Conservation (phyloP, 257 asterid species). For the Nicotiana obtusifolia region DNA sequence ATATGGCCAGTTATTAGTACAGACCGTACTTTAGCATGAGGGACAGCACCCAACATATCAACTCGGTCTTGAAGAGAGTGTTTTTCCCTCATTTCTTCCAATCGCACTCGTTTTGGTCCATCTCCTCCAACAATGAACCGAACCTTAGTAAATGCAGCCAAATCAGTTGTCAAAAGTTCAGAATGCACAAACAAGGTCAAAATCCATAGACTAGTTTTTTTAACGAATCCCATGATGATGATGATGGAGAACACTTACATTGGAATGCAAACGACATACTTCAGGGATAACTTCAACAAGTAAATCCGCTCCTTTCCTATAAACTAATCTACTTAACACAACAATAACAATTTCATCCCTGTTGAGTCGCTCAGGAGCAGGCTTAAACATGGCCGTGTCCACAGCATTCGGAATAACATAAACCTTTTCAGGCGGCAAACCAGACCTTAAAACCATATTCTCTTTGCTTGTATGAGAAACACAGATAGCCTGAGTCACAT, state of each 20-base stretch:
- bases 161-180: slow-evolving; percentile 2
- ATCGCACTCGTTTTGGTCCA: slow-evolving; percentile 94
- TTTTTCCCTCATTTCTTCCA: slow-evolving; percentile 98
- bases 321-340: slow-evolving; percentile 91
- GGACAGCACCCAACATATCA: slow-evolving; percentile 97
- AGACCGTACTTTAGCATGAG: slow-evolving; percentile 92
- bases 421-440: slow-evolving; percentile 92
- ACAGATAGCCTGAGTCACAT: slow-evolving; percentile 91
- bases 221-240: not conserved
- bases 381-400: slow-evolving; percentile 94
- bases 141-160: slow-evolving; percentile 44
- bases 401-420: slow-evolving; percentile 95
- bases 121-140: slow-evolving; percentile 94
- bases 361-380: slow-evolving; percentile 64
- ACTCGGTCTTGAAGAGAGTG: slow-evolving; percentile 97
- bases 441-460: slow-evolving; percentile 87
- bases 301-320: slow-evolving; percentile 88
- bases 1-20: slow-evolving; percentile 81
- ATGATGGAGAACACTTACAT: slow-evolving; percentile 38
- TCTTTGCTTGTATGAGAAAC: slow-evolving; percentile 97
- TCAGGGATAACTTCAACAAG: slow-evolving; percentile 96
- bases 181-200: slow-evolving; percentile 7
- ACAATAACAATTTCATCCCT: slow-evolving; percentile 61
- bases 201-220: not conserved
- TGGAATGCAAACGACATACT: slow-evolving; percentile 77